Conservation (phyloP, 2,329 filamentous ascomycete genomes). For the Penicillium sp. region DNA sequence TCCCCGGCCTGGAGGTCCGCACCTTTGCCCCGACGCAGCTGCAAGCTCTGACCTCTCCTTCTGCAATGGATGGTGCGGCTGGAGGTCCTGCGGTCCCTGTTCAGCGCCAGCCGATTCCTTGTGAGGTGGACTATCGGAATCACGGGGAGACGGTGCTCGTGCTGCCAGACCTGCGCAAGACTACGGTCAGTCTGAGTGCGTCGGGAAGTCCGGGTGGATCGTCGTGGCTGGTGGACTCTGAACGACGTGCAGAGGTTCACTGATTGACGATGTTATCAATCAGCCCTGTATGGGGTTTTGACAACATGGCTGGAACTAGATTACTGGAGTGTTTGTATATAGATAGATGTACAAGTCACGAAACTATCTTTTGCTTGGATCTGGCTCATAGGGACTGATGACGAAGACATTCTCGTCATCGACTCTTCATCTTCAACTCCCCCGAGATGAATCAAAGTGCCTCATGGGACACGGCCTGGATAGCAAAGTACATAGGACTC, state of each 20-base stretch:
- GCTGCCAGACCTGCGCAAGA: slow-evolving; percentile 68
- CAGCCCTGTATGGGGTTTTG: not conserved
- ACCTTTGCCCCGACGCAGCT: slow-evolving; percentile 52
- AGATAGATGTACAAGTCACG: slow-evolving; percentile 27
- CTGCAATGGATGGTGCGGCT: slow-evolving; percentile 15
- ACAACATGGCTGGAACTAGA: not conserved
- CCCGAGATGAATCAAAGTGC: too few species aligned
- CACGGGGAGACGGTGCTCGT: slow-evolving; percentile 76
- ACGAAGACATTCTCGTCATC: too few species aligned
- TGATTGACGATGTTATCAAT: slow-evolving; percentile 1
- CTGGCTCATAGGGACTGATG: too few species aligned
- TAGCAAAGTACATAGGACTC: not conserved
- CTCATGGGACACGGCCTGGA: too few species aligned
- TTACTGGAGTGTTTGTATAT: slow-evolving; percentile 7
- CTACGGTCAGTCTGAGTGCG: slow-evolving; percentile 72
- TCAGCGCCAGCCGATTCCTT: slow-evolving; percentile 51
- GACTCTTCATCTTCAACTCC: too few species aligned
- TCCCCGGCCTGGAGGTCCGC: slow-evolving; percentile 77
- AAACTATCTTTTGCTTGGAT: slow-evolving; percentile 7
- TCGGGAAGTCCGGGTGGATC: slow-evolving; percentile 62
- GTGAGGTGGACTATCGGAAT: slow-evolving; percentile 80
- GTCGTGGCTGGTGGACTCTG: slow-evolving; percentile 67
- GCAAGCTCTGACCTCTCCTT: slow-evolving; percentile 24
- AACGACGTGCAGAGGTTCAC: slow-evolving; percentile 40
- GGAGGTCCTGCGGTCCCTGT: slow-evolving; percentile 18